Percentiles rank a stretch among this genome's conserved stretches.
phyloP scores from a whole-genome alignment of 257 asterid genomes.

The Nicotiana knightiana region DNA sequence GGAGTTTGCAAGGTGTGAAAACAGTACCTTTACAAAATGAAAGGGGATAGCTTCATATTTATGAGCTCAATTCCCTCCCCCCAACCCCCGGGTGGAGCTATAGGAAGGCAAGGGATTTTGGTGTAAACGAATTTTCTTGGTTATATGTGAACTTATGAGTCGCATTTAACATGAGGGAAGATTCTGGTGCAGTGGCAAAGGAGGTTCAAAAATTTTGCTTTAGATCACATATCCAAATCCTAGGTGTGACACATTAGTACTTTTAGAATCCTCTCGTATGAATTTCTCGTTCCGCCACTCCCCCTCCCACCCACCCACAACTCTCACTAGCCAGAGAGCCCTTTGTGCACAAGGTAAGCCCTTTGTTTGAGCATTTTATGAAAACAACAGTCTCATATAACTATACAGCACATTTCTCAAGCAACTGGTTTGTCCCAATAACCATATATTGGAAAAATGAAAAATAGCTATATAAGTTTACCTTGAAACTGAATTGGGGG shows the following conservation, averaged over 20 bases:
- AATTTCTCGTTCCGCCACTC: too few relatives aligned
- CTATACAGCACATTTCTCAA: not conserved
- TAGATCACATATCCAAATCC: too few relatives aligned
- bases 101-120: too few relatives aligned
- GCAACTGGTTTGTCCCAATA: not conserved
- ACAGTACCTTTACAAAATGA: not conserved
- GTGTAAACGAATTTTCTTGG: too few relatives aligned
- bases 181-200: too few relatives aligned
- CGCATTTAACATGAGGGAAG: too few relatives aligned
- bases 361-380: not conserved
- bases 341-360: not conserved
- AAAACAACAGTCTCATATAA: not conserved
- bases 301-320: too few relatives aligned
- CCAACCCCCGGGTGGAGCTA: too few relatives aligned
- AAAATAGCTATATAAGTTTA: constrained; percentile 11
- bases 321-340: not conserved
- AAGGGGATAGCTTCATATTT: not conserved
- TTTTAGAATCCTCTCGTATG: too few relatives aligned
- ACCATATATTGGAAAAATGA: not conserved
- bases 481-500: constrained; percentile 96
- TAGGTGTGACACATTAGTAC: too few relatives aligned
- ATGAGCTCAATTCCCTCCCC: not conserved
- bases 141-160: too few relatives aligned
- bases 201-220: too few relatives aligned
- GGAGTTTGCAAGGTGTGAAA: not conserved